Base-by-base conservation (phyloP, 1,284 basidiomycete genomes). In the Flammula alnicola region DNA sequence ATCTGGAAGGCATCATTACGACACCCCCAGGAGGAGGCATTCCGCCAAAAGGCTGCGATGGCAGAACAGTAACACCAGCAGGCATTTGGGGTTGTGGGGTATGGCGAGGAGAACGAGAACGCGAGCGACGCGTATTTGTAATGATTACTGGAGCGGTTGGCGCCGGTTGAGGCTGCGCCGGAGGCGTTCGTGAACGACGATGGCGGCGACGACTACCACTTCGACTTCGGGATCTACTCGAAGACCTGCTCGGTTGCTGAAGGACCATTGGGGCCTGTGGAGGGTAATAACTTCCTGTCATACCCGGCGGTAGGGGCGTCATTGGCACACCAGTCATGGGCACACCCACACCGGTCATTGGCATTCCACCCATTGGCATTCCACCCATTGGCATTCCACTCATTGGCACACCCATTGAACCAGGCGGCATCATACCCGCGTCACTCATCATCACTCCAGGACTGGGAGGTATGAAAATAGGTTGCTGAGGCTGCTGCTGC, bases 21-120 rank as follows among this genome's bases (percentile, higher is more conserved):
- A 58, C 44, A n/a, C 41, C 40, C 12, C 32, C 44, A n/a, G 50
- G 47, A 16, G 25, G 30, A 25, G 41, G 49, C 40, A 54, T 39
- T 19, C 22, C 17, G 12, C 26, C 40, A 27, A 41, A 23, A 10
- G 44, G 35, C 26, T 59, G 55, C 19, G 59, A 52, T 29, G 38
- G 38, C 25, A 26, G n/a, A 11, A 40, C 14, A 7, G 29, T 33
- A 23, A 56, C 51, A 3, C 47, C 47, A 22, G 31, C 44, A 16
- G 51, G 26, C 29, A 47, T 33, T 22, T 50, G 52, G 33, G 45
- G 44, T 14, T 49, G 46, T 7, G 50, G 42, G 5, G 56, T 56
- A 17, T 51, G 54, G 37, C 61, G 64, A 12, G 58, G 58, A 10
- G 66, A 66, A 43, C 56, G 57, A 32, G 65, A 67, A 6, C 61